Evolutionary conservation across 768 basidiomycete genomes (phyloP), one percentile per base, ranked within the genome.

Genomic region (Podaxis sp.): DNA sequence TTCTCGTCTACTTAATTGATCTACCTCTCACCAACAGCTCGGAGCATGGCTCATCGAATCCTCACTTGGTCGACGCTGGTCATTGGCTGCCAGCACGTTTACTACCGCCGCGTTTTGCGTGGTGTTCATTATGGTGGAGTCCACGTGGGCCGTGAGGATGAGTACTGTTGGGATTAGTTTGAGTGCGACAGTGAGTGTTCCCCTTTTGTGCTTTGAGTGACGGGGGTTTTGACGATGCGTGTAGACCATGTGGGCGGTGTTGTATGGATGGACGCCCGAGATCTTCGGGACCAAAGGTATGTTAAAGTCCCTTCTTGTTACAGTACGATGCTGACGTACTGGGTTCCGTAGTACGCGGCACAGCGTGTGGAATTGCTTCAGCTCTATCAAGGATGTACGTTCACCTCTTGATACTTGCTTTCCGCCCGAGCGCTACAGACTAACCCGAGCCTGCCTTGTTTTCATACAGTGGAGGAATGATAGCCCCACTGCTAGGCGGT

Each of bases 221-320:
- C 26, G 26, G n/a, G 10, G 28, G 36, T 10, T 46, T 20, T 58
- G 38, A 60, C 51, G 8, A 33, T 51, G 26, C 53, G 1, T 36
- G 41, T 66, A 90, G 88, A 81, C 88, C 2, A 92, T 93, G 92
- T 93, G 89, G 84, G 90, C 92, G 11, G 88, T 94, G n/a, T 68
- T 93, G 56, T 93, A 93, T 67, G 91, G 91, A 3, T 92, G 91
- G 89, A 94, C 93, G 0, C 93, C 93, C 2, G 91, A 93, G 73
- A 89, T 93, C 13, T 95, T 96, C 69, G 87, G 84, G 0, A 93
- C 92, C 0, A 86, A 87, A 78, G 84, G 88, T 88, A 67, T 41
- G 74, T 66, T 53, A n/a, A 48, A 15, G 15, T 56, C n/a, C 7
- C 38, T 36, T 13, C 10, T n/a, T 41, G 28, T 8, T 17, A 52